Evolutionary conservation across 306 rosid genomes (phyloP), one percentile per base, ranked within the genome.

Genomic region (Citrullus colocynthis): DNA sequence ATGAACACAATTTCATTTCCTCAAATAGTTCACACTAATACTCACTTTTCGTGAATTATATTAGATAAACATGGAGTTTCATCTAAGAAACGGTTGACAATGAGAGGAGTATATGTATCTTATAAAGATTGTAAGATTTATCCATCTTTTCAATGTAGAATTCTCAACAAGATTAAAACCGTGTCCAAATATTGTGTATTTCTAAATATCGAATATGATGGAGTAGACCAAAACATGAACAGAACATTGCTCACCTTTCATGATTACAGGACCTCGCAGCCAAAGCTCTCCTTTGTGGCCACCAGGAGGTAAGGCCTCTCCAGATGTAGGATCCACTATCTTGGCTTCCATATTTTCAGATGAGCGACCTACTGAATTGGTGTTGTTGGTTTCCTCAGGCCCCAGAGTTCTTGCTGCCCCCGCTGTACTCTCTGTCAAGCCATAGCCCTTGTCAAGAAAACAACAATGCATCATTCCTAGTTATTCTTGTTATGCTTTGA

Each of bases 261-360:
- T 95, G 78, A 95, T 59, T 5, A 83, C 74, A 24, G 97, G 96
- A 72, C 97, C 98, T 76, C 96, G 84, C 60, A 95, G 62, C 97
- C 96, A 92, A 3, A 95, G 89, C 86, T 95, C 98, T 8, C 98
- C 98, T 79, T 9, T 85, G 18, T 82, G 88, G 51, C 85, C 86
- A 60, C 85, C 86, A 60, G 96, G 96, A 75, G 85, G 84, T 63
- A 95, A 87, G 2, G 92, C 79, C 69, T 88, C 84, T 42, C 96
- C 95, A 16, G 88, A 89, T 20, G 18, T 80, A 13, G 96, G 88
- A 57, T 95, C 97, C 16, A 92, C 97, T 58, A 92, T 90, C 88
- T 88, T 92, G 81, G 96, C 98, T 81, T 90, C 96, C 91, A 88
- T 84, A 24, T 81, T 90, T 85, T 85, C 96, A 0, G 91, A 75